A percentile compares a stretch with the other conserved stretches of the same genome.
phyloP scores from a whole-genome alignment of 495 filamentous ascomycete species.

The Podospora tetraspora region DNA sequence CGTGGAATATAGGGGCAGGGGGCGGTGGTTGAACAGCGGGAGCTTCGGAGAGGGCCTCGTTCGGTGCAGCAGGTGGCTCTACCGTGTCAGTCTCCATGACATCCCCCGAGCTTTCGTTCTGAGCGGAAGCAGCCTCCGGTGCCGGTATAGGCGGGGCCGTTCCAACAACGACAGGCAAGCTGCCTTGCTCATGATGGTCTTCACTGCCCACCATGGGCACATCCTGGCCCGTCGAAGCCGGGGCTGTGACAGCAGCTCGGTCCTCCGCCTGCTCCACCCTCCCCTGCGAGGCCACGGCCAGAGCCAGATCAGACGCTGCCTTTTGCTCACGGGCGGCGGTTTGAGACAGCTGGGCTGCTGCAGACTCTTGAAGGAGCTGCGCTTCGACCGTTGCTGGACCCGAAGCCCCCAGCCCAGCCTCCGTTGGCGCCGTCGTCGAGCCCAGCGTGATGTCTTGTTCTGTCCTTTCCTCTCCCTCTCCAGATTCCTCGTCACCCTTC shows the following conservation, averaged over 20 bases:
- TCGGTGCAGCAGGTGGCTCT: background rate
- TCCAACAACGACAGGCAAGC: background rate
- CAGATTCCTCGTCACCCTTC: conserved; percentile 28
- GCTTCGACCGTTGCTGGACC: conserved; percentile 33
- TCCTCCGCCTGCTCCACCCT: background rate
- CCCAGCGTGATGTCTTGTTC: conserved; percentile 8
- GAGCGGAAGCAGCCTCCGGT: background rate
- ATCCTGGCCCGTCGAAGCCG: background rate
- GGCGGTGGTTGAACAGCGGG: background rate
- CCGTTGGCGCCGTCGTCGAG: conserved; percentile 14
- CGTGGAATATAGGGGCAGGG: background rate
- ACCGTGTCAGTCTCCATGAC: conserved; percentile 2
- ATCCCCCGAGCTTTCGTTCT: background rate
- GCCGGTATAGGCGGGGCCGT: background rate
- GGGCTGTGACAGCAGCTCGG: background rate
- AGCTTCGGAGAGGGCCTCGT: background rate
- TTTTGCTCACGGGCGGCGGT: background rate
- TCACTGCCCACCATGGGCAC: background rate
- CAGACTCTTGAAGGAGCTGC: conserved; percentile 39
- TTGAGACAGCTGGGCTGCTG: conserved; percentile 22
- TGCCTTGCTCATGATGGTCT: background rate
- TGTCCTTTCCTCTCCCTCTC: conserved; percentile 12
- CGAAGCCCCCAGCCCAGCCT: background rate
- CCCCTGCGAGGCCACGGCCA: background rate
- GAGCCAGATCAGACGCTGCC: background rate